phyloP scores from a whole-genome alignment of 352 stramenopile species.

The Thraustotheca clavata region DNA sequence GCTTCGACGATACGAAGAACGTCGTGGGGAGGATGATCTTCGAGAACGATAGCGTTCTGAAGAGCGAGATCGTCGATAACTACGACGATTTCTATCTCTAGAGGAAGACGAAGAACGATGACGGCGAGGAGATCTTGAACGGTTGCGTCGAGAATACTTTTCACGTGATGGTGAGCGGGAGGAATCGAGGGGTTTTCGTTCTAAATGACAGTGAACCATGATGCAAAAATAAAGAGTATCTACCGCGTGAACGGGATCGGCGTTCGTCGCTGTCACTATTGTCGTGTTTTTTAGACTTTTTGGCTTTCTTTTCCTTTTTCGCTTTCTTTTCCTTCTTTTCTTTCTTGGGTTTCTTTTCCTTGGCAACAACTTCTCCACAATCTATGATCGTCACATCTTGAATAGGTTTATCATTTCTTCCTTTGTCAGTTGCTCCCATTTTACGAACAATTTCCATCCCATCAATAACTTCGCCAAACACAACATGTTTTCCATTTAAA shows the following conservation, averaged over 20 bases:
- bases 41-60: too few species aligned
- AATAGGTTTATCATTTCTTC: conserved; percentile 72
- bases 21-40: too few species aligned
- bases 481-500: conserved; percentile 98
- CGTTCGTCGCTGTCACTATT: background rate
- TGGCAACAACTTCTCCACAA: conserved; percentile 77
- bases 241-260: background rate
- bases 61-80: too few species aligned
- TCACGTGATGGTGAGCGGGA: too few species aligned
- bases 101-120: background rate
- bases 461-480: conserved; percentile 94
- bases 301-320: conserved; percentile 30
- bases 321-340: conserved; percentile 31
- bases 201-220: background rate
- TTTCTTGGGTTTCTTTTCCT: conserved; percentile 21
- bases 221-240: background rate
- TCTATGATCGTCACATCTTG: conserved; percentile 90
- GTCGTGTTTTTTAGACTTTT: conserved; percentile 3
- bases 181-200: too few species aligned
- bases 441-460: conserved; percentile 65
- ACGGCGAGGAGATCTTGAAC: background rate
- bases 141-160: too few species aligned
- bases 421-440: conserved; percentile 89
- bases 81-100: too few species aligned
- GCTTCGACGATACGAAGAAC: background rate